A percentile compares a stretch with the other conserved stretches of the same genome.
phyloP scores from a whole-genome alignment of 495 filamentous ascomycete species.

The Elaphomyces granulatus region DNA sequence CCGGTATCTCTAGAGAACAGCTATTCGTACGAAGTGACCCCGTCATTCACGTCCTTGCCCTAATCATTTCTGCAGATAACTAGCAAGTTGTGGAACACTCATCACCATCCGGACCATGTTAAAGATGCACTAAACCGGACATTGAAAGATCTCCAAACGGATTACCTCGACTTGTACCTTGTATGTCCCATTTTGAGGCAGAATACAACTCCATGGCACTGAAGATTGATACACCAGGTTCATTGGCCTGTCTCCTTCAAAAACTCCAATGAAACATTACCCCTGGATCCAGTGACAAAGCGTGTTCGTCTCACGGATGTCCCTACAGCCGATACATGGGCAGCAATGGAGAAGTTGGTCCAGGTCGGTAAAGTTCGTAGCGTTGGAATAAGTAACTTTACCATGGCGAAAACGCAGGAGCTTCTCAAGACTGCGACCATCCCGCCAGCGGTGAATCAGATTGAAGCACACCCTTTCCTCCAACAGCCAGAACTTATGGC shows the following conservation, averaged over 20 bases:
- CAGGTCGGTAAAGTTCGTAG: slow-evolving; percentile 50
- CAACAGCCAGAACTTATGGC: slow-evolving; percentile 52
- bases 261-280: slow-evolving; percentile 54
- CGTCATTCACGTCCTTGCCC: slow-evolving; percentile 40
- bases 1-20: slow-evolving; percentile 42
- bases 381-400: slow-evolving; percentile 75
- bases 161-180: slow-evolving; percentile 63
- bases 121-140: slow-evolving; percentile 43
- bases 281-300: slow-evolving; percentile 43
- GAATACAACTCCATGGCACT: neutral
- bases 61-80: slow-evolving; percentile 12
- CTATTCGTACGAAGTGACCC: slow-evolving; percentile 61
- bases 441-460: slow-evolving; percentile 63
- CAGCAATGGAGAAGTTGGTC: slow-evolving; percentile 54
- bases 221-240: slow-evolving; percentile 12
- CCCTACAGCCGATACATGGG: slow-evolving; percentile 51
- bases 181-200: too few species aligned
- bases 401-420: slow-evolving; percentile 46
- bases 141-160: slow-evolving; percentile 52
- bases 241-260: slow-evolving; percentile 41
- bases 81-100: slow-evolving; percentile 30
- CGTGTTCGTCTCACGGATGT: slow-evolving; percentile 21
- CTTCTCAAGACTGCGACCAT: slow-evolving; percentile 48
- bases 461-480: slow-evolving; percentile 77
- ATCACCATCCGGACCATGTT: slow-evolving; percentile 37